phyloP scores from a whole-genome alignment of 768 basidiomycete species.

The Tubosaeta sp. region DNA sequence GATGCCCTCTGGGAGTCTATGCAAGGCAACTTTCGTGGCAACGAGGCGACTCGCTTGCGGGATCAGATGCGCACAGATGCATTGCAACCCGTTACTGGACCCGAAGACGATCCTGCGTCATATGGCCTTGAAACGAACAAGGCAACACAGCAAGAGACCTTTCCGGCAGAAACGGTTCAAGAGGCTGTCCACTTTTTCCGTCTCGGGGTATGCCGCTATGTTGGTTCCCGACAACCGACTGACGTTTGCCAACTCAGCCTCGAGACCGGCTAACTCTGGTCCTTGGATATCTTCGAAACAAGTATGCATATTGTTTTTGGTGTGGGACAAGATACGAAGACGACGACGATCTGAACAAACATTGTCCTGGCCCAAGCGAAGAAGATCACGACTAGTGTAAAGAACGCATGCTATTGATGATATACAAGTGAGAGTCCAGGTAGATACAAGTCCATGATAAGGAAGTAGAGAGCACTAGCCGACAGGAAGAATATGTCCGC shows the following conservation, averaged over 20 bases:
- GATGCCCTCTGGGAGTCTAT: slow-evolving; percentile 50
- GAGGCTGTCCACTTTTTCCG: slow-evolving; percentile 66
- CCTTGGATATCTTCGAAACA: slow-evolving; percentile 67
- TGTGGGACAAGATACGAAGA: slow-evolving; percentile 74
- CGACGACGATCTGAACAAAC: slow-evolving; percentile 51
- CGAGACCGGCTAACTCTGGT: slow-evolving; percentile 64
- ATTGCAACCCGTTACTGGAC: slow-evolving; percentile 43
- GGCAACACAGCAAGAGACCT: slow-evolving; percentile 32
- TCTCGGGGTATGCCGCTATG: slow-evolving; percentile 46
- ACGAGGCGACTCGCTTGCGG: slow-evolving; percentile 48
- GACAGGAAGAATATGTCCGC: slow-evolving; percentile 1
- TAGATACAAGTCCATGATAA: slow-evolving; percentile 16
- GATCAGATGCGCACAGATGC: slow-evolving; percentile 75
- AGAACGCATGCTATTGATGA: slow-evolving; percentile 24
- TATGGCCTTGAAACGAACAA: slow-evolving; percentile 18
- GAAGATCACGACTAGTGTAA: slow-evolving; percentile 65
- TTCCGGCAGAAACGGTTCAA: slow-evolving; percentile 54
- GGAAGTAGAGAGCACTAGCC: slow-evolving; percentile 13
- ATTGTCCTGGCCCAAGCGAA: slow-evolving; percentile 75
- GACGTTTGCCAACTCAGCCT: slow-evolving; percentile 44
- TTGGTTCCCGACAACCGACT: slow-evolving; percentile 8
- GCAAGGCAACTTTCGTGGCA: slow-evolving; percentile 12
- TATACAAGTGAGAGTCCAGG: slow-evolving; percentile 30
- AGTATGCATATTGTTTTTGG: slow-evolving; percentile 82
- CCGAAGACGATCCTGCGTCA: slow-evolving; percentile 34